Evolutionary conservation across 164 flowering plant species (phyloP).

Genomic region (Aristolochia contorta): DNA sequence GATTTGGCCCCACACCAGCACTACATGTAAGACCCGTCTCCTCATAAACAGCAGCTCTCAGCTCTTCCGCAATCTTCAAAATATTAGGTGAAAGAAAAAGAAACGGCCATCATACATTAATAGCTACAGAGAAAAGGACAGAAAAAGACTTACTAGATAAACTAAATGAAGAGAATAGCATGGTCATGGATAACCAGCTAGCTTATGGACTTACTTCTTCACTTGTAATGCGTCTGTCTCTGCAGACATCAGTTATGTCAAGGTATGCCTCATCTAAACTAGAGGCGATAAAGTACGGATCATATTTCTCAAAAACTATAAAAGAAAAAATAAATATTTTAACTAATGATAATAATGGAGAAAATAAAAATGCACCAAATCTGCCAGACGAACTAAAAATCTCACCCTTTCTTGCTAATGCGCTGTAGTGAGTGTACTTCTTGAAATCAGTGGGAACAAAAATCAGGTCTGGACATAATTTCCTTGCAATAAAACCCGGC

Average conservation of each 20-base stretch:
- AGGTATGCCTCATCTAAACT: conserved; percentile 99
- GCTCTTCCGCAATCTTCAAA: conserved; percentile 75
- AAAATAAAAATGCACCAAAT: conserved; percentile 1
- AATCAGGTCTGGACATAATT: conserved; percentile 79
- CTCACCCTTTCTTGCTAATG: conserved; percentile 81
- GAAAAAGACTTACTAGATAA: no score
- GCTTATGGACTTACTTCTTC: conserved; percentile 53
- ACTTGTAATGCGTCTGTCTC: conserved; percentile 40
- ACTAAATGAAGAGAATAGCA: not conserved
- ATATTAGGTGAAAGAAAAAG: not conserved
- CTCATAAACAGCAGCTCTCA: conserved; percentile 45
- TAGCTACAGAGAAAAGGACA: not conserved
- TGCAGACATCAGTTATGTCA: conserved; percentile 75
- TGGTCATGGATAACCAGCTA: not conserved
- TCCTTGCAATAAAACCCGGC: conserved; percentile 99
- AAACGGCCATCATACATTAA: not conserved
- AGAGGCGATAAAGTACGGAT: conserved; percentile 72
- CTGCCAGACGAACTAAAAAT: not conserved
- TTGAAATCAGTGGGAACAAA: conserved; percentile 80
- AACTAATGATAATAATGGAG: not conserved
- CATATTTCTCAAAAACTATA: conserved; percentile 73
- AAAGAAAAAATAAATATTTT: not conserved
- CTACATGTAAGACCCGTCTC: conserved; percentile 96
- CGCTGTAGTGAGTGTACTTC: conserved; percentile 79
- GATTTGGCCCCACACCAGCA: conserved; percentile 95